phyloP scores from a whole-genome alignment of 2,329 filamentous ascomycete genomes.

The Ustilaginoidea virens region DNA sequence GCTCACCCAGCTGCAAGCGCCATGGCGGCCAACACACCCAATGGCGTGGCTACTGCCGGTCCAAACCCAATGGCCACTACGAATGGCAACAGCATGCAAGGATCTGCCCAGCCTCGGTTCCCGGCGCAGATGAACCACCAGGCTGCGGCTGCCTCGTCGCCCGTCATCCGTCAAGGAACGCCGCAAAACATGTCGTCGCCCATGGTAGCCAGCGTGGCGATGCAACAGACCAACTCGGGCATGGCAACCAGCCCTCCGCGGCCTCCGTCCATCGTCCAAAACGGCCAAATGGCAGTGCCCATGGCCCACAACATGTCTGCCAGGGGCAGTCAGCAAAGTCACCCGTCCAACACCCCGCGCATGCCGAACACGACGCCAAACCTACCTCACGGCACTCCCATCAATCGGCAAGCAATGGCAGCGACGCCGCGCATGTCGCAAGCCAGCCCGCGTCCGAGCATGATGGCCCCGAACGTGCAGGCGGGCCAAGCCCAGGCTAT shows the following conservation, averaged over 20 bases:
- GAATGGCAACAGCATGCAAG: too few species aligned
- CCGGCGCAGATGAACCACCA: slow-evolving; percentile 43
- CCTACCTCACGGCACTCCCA: slow-evolving; percentile 43
- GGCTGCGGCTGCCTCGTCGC: slow-evolving; percentile 48
- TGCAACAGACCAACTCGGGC: slow-evolving; percentile 51
- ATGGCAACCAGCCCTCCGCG: slow-evolving; percentile 54
- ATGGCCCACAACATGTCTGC: slow-evolving; percentile 49
- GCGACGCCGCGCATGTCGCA: slow-evolving; percentile 48
- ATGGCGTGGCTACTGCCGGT: slow-evolving; percentile 15
- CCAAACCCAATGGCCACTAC: slow-evolving; percentile 22
- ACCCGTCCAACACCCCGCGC: slow-evolving; percentile 45
- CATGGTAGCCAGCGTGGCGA: slow-evolving; percentile 44
- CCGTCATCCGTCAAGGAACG: slow-evolving; percentile 45
- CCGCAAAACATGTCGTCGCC: slow-evolving; percentile 52
- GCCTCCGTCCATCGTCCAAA: slow-evolving; percentile 50
- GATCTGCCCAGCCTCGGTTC: slow-evolving; percentile 30
- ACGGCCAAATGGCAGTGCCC: slow-evolving; percentile 39
- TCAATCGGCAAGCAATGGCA: slow-evolving; percentile 33
- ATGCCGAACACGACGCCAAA: slow-evolving; percentile 47
- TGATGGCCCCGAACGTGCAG: slow-evolving; percentile 42
- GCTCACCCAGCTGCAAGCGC: slow-evolving; percentile 22
- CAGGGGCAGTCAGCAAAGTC: slow-evolving; percentile 51
- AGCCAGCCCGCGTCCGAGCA: slow-evolving; percentile 43
- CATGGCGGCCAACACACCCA: slow-evolving; percentile 22
- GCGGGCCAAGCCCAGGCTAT: slow-evolving; percentile 30